These are phyloP conservation scores for Laetiporus sulphureus DNA, from an alignment of 1,284 basidiomycete genomes.

Conservation along the genomic window DNA sequence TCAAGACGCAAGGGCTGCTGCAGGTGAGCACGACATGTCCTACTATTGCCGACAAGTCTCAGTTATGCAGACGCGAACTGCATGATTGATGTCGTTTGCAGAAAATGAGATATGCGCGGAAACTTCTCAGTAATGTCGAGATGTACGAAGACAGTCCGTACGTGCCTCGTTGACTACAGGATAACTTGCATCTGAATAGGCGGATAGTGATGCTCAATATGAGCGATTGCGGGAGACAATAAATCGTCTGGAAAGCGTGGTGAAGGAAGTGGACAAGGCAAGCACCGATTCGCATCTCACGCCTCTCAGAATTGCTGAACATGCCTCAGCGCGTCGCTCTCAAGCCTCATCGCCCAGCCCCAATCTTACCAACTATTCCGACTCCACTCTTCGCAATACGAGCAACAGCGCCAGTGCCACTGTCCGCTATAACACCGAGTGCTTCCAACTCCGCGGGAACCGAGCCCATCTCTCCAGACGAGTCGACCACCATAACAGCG, in stretches of 20 bases:
- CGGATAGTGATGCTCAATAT: slow-evolving; percentile 16
- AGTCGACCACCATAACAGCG: slow-evolving; percentile 13
- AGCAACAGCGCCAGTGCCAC: no score
- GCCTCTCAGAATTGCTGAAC: not conserved
- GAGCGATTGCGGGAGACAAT: slow-evolving; percentile 42
- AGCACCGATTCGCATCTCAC: not conserved
- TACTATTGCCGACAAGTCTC: not conserved
- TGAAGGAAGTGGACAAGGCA: slow-evolving; percentile 46
- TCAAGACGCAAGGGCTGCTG: slow-evolving; percentile 48
- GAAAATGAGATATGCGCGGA: slow-evolving; percentile 58
- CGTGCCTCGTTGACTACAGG: slow-evolving; percentile 18
- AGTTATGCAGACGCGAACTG: not conserved
- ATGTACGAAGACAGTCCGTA: slow-evolving; percentile 40
- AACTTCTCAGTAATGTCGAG: slow-evolving; percentile 52
- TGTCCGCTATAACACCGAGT: no score
- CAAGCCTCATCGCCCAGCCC: slow-evolving; percentile 30
- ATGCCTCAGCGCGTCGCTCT: slow-evolving; percentile 30
- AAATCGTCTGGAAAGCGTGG: slow-evolving; percentile 44
- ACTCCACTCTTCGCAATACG: no score
- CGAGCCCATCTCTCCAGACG: slow-evolving; percentile 13
- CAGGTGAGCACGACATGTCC: slow-evolving; percentile 38
- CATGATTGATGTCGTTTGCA: slow-evolving; percentile 21
- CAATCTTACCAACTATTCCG: no score
- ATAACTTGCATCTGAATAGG: not conserved
- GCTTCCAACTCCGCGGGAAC: no score